phyloP scores from a whole-genome alignment of 306 rosid genomes.

The Fragaria iinumae region DNA sequence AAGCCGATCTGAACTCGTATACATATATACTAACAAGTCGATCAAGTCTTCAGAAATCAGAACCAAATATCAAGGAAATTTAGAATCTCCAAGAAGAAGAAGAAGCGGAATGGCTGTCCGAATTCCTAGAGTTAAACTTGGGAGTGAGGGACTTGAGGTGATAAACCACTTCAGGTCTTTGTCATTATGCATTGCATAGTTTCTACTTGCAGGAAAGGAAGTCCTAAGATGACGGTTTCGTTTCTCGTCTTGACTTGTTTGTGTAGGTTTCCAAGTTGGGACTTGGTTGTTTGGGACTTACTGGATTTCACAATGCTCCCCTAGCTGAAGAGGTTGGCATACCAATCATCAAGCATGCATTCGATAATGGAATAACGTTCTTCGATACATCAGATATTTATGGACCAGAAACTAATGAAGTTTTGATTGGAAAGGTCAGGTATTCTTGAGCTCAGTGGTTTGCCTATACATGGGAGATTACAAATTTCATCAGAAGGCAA shows the following conservation, averaged over 20 bases:
- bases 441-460: too few species aligned
- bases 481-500: neutral
- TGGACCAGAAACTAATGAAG: slow-evolving; percentile 21
- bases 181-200: neutral
- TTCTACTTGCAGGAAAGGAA: too few species aligned
- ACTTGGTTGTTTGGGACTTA: slow-evolving; percentile 38
- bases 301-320: slow-evolving; percentile 29
- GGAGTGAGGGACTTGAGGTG: slow-evolving; percentile 52
- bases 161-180: neutral
- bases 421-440: slow-evolving; percentile 24
- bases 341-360: slow-evolving; percentile 29
- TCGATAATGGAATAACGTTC: slow-evolving; percentile 37
- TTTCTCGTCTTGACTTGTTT: too few species aligned
- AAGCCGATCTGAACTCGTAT: too few species aligned
- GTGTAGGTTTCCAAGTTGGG: slow-evolving; percentile 43
- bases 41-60: too few species aligned
- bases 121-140: slow-evolving; percentile 46
- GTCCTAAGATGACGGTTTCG: too few species aligned
- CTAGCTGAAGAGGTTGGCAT: slow-evolving; percentile 32
- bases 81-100: neutral
- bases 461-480: too few species aligned
- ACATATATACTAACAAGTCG: too few species aligned
- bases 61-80: too few species aligned
- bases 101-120: slow-evolving; percentile 31
- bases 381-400: slow-evolving; percentile 35